phyloP scores from a whole-genome alignment of 2,329 filamentous ascomycete species.

The Zymoseptoria ardabiliae region DNA sequence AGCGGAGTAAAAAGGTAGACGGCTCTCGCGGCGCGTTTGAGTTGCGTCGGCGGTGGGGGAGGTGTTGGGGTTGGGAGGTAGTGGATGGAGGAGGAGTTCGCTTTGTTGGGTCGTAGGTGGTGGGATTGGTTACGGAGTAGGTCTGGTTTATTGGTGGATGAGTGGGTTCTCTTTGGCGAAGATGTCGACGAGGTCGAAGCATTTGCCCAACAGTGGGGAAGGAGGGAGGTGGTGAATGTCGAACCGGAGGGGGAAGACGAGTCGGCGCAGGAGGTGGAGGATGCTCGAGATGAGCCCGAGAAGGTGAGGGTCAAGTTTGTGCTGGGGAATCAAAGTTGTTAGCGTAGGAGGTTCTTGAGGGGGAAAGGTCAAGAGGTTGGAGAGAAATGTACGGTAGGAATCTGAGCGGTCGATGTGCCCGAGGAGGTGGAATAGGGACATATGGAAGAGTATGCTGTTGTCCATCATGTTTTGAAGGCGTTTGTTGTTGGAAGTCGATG shows the following conservation, averaged over 20 bases:
- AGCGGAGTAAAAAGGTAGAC: neutral
- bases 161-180: neutral
- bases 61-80: neutral
- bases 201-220: neutral
- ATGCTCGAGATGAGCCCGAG: neutral
- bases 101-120: neutral
- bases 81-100: neutral
- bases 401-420: neutral
- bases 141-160: too few relatives aligned
- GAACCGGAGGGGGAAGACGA: neutral
- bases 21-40: neutral
- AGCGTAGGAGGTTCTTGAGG: neutral
- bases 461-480: neutral
- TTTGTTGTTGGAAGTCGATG: neutral
- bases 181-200: neutral
- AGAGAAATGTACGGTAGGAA: neutral
- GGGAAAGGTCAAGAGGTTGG: neutral
- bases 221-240: neutral
- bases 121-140: neutral
- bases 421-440: neutral
- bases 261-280: neutral
- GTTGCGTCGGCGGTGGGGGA: neutral
- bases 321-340: neutral
- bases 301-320: neutral
- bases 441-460: neutral